Evolutionary conservation across 2,329 filamentous ascomycete genomes (phyloP).

Genomic region (Epichloe glyceriae): DNA sequence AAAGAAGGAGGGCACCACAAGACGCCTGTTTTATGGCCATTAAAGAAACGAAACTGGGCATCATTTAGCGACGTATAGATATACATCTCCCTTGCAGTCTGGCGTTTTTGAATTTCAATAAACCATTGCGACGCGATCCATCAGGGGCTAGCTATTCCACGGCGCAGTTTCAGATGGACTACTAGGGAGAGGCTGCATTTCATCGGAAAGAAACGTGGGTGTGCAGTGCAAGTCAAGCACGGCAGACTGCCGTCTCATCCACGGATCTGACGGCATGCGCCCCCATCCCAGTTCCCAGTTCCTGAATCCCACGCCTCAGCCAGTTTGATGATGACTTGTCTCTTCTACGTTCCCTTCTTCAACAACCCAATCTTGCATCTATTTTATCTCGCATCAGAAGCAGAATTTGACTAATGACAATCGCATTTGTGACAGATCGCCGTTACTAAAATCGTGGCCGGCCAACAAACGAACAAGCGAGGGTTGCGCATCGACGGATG

Average conservation of each 20-base stretch:
- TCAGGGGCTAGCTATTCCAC: too few species aligned
- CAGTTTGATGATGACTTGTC: not conserved
- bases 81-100: not conserved
- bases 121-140: not conserved
- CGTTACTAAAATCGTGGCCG: slow-evolving; percentile 7
- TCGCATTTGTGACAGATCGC: slow-evolving; percentile 9
- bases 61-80: not conserved
- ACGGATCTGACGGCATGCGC: too few species aligned
- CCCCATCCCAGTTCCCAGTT: too few species aligned
- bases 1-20: not conserved
- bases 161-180: too few species aligned
- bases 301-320: too few species aligned
- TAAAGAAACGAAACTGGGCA: not conserved
- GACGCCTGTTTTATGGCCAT: not conserved
- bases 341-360: not conserved
- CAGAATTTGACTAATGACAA: slow-evolving; percentile 7
- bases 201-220: too few species aligned
- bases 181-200: too few species aligned
- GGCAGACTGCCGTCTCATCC: too few species aligned
- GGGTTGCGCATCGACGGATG: not conserved
- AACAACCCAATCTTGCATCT: not conserved
- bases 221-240: too few species aligned
- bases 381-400: not conserved
- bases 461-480: not conserved
- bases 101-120: not conserved